Base-by-base conservation (phyloP, 441 rosid genomes). In the Populus tomentosa region DNA sequence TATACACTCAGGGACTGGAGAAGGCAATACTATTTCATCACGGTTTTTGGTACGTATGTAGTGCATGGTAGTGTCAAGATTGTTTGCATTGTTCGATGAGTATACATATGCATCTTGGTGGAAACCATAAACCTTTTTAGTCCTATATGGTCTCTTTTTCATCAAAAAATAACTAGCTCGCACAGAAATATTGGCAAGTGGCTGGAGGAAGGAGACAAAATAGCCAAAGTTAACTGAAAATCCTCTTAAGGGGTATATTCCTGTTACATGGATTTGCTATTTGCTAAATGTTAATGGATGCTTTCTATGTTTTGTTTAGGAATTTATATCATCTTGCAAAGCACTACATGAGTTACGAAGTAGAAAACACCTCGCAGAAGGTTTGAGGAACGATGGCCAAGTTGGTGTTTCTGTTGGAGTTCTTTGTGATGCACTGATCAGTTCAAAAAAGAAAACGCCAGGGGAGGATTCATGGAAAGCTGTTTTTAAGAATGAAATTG, bases 281-380 rank as follows among this genome's bases (percentile, higher is more conserved):
- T 38, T 72, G 13, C 59, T 65, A 18, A 62, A 2, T 70, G 50
- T 66, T 77, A 32, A 73, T 72, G 30, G 46, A 26, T 70, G 76
- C 36, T 72, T 33, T 62, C 67, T n/a, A 10, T 69, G 75, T 61
- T 21, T 10, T 11, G 64, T 81, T 38, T 84, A 91, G 97, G 98
- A 90, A 23, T 93, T 86, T 62, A 40, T 89, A 53, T 80, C 84
- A 38, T 80, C 87, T 77, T 76, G 87, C 85, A 83, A 81, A 84
- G 90, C 87, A 28, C 77, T 91, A 36, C 94, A 93, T 78, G 92
- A 90, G 80, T 81, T 93, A 70, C 89, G 84, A 79, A 84, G 95
- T 80, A 87, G 82, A 81, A 87, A 79, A 75, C 81, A 87, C 82
- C 80, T 83, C 0, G 97, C 95, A 1, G 85, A 78, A 62, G 32